Percentiles rank a stretch among this genome's conserved stretches.
These are phyloP conservation scores for Cymbopogon citratus DNA, from an alignment of 176 grass and related monocot genomes.

Conservation along the genomic window DNA sequence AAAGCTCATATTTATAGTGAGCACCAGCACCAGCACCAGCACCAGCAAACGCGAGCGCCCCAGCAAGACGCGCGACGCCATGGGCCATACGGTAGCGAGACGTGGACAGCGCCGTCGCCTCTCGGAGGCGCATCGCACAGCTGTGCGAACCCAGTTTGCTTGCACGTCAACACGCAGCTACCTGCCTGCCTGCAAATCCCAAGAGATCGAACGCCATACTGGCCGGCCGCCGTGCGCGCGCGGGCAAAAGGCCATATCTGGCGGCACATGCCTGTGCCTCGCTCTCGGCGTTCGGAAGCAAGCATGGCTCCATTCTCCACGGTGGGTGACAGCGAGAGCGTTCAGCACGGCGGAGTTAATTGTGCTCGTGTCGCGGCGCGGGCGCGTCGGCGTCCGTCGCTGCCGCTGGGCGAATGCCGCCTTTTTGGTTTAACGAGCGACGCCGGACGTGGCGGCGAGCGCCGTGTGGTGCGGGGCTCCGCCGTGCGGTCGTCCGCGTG, in stretches of 20 bases:
- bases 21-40: no score
- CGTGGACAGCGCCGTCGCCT: not conserved
- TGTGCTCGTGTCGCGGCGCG: not conserved
- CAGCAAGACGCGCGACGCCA: not conserved
- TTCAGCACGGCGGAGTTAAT: constrained; percentile 23
- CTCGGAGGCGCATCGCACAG: constrained; percentile 4
- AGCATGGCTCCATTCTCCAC: not conserved
- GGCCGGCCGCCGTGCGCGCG: not conserved
- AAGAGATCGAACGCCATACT: not conserved
- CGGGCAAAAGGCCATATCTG: not conserved
- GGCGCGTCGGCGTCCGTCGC: constrained; percentile 2
- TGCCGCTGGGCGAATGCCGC: not conserved
- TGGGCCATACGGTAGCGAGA: not conserved
- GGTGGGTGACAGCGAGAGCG: not conserved
- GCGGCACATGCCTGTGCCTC: not conserved
- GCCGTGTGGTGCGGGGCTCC: not conserved
- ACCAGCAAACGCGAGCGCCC: no score
- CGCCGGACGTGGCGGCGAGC: not conserved
- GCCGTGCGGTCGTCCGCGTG: no score
- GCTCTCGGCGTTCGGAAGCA: not conserved
- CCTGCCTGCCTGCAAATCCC: not conserved
- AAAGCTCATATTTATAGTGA: constrained; percentile 1
- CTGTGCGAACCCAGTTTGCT: constrained; percentile 5
- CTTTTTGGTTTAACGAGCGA: not conserved
- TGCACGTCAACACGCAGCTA: not conserved